Evolutionary conservation across 495 filamentous ascomycete genomes (phyloP).

Genomic region (Lophium mytilinum): DNA sequence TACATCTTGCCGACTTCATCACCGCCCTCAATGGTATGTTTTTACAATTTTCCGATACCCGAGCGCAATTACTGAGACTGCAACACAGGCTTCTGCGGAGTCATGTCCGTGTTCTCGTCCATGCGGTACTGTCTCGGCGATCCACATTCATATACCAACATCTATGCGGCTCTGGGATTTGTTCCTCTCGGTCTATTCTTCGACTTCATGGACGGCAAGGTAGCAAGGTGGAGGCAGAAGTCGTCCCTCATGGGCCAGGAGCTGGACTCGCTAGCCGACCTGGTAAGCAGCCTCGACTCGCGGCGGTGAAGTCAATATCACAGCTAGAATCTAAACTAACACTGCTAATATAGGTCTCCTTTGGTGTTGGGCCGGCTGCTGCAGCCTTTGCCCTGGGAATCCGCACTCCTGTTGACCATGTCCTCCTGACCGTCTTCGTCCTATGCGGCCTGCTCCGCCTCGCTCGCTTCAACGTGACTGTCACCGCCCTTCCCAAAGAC

Average conservation of each 20-base stretch:
- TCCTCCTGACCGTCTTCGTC: constrained; percentile 82
- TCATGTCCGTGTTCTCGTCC: constrained; percentile 93
- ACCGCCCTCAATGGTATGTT: constrained; percentile 83
- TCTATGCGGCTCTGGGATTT: constrained; percentile 77
- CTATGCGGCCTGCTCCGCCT: constrained; percentile 90
- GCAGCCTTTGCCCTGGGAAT: constrained; percentile 85
- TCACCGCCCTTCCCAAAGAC: constrained; percentile 79
- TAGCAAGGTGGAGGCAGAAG: constrained; percentile 92
- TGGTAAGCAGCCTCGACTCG: constrained; percentile 48
- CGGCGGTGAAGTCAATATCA: background rate
- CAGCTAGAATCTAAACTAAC: background rate
- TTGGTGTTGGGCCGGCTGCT: constrained; percentile 81
- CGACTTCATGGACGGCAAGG: constrained; percentile 96
- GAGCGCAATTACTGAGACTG: background rate
- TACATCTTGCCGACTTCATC: constrained; percentile 92
- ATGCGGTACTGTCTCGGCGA: constrained; percentile 86
- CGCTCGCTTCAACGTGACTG: constrained; percentile 96
- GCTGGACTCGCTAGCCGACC: constrained; percentile 90
- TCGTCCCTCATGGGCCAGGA: constrained; percentile 96
- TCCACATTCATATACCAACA: constrained; percentile 50
- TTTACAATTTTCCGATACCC: background rate
- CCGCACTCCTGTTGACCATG: constrained; percentile 76
- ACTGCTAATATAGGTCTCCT: constrained; percentile 63
- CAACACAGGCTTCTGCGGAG: constrained; percentile 60
- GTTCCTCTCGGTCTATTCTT: constrained; percentile 95